These are phyloP conservation scores for Trichoderma parareesei DNA, from an alignment of 495 filamentous ascomycete genomes.

Conservation along the genomic window DNA sequence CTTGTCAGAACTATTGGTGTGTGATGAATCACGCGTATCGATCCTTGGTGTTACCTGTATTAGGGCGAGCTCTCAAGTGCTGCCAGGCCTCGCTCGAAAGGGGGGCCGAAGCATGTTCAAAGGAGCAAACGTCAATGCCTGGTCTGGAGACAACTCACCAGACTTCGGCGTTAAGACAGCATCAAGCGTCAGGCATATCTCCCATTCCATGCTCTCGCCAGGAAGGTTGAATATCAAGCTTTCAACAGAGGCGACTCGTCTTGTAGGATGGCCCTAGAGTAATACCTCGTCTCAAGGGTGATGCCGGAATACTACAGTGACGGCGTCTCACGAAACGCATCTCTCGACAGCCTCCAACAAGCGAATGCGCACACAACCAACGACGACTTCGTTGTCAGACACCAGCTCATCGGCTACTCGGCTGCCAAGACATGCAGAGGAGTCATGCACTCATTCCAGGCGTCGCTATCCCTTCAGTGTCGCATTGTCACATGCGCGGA, in stretches of 20 bases:
- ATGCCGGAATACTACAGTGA: neutral
- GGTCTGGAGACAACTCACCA: no score
- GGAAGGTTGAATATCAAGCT: no score
- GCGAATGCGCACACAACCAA: neutral
- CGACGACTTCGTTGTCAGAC: neutral
- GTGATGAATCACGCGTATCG: neutral
- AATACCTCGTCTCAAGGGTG: neutral
- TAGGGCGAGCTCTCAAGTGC: no score
- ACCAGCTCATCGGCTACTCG: neutral
- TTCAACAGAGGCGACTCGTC: no score
- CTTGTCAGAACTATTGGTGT: neutral
- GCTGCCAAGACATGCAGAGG: constrained; percentile 3
- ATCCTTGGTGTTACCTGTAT: no score
- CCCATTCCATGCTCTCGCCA: no score
- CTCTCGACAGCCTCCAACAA: neutral
- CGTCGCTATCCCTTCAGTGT: neutral
- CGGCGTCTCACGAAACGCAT: neutral
- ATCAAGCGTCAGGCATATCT: no score
- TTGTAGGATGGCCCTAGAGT: no score
- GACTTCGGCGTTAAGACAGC: no score
- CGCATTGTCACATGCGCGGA: neutral
- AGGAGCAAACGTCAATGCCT: no score
- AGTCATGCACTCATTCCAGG: constrained; percentile 6
- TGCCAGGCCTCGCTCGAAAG: no score
- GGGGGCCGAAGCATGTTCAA: no score